Conservation (phyloP, 2,329 filamentous ascomycete species). For the Mycosphaerella sp. region DNA sequence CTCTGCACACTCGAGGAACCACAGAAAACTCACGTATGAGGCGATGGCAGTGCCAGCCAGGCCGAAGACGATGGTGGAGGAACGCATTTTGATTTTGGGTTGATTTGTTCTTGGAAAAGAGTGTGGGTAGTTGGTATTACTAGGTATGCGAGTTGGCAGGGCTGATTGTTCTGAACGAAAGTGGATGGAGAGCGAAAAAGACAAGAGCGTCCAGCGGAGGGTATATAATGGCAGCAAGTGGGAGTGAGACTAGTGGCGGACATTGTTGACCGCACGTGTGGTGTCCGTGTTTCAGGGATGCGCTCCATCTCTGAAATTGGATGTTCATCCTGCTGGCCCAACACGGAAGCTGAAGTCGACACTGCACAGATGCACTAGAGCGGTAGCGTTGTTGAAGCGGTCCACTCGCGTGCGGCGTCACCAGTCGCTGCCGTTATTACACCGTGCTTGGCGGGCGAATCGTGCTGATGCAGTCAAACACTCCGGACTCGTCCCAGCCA, state of each 20-base stretch:
- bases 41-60: slow-evolving; percentile 38
- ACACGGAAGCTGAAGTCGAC: slow-evolving; percentile 9
- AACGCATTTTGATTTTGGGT: slow-evolving; percentile 38
- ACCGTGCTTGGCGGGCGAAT: slow-evolving; percentile 4
- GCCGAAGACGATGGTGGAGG: slow-evolving; percentile 27
- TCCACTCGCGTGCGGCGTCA: background rate
- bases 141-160: slow-evolving; percentile 6
- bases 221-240: slow-evolving; percentile 6
- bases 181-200: slow-evolving; percentile 7
- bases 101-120: slow-evolving; percentile 7
- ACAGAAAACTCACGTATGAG: slow-evolving; percentile 24
- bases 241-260: background rate
- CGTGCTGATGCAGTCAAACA: background rate
- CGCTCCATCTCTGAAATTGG: slow-evolving; percentile 6
- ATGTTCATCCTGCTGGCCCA: slow-evolving; percentile 8
- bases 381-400: slow-evolving; percentile 1
- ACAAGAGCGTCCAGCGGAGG: background rate
- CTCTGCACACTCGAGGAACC: background rate
- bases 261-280: slow-evolving; percentile 3
- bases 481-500: background rate
- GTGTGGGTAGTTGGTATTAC: slow-evolving; percentile 14
- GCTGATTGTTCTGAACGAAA: background rate
- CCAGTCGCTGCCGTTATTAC: slow-evolving; percentile 6
- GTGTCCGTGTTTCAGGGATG: slow-evolving; percentile 9
- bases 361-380: background rate